These are phyloP conservation scores for Fusarium nurragi DNA, from an alignment of 2,329 filamentous ascomycete species.

Conservation along the genomic window DNA sequence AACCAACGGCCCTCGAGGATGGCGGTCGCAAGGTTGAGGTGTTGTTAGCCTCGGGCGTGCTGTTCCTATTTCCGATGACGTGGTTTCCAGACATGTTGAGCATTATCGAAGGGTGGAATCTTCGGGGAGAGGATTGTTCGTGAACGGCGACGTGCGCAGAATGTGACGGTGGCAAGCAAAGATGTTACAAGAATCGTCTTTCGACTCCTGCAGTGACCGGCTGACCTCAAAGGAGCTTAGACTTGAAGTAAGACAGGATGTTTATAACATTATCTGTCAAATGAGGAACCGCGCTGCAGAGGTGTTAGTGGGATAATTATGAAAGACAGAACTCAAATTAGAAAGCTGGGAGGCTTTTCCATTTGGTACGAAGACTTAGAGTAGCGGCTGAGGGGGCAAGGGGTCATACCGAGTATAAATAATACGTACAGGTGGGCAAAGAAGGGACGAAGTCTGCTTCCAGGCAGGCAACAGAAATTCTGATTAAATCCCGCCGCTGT, in stretches of 20 bases:
- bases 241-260: constrained; percentile 45
- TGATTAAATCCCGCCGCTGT: constrained; percentile 45
- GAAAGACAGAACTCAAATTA: constrained; percentile 11
- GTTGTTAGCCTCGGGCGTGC: constrained; percentile 90
- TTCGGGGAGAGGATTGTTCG: constrained; percentile 16
- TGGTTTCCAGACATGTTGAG: constrained; percentile 74
- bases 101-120: constrained; percentile 50
- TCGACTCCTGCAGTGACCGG: constrained; percentile 80
- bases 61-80: constrained; percentile 87
- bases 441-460: constrained; percentile 52
- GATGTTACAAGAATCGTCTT: constrained; percentile 45
- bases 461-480: constrained; percentile 50
- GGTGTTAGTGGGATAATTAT: constrained; percentile 33
- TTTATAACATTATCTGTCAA: constrained; percentile 50
- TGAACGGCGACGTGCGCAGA: constrained; percentile 28
- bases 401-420: constrained; percentile 44
- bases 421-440: constrained; percentile 41
- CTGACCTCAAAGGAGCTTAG: constrained; percentile 80
- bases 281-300: constrained; percentile 37
- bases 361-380: constrained; percentile 32
- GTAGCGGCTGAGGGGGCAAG: constrained; percentile 9
- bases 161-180: constrained; percentile 32
- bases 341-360: background rate
- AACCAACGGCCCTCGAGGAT: constrained; percentile 77
- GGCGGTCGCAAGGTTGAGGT: constrained; percentile 85